Conservation (phyloP, 73 alveolate species). For the Paraurostyla sp. region DNA sequence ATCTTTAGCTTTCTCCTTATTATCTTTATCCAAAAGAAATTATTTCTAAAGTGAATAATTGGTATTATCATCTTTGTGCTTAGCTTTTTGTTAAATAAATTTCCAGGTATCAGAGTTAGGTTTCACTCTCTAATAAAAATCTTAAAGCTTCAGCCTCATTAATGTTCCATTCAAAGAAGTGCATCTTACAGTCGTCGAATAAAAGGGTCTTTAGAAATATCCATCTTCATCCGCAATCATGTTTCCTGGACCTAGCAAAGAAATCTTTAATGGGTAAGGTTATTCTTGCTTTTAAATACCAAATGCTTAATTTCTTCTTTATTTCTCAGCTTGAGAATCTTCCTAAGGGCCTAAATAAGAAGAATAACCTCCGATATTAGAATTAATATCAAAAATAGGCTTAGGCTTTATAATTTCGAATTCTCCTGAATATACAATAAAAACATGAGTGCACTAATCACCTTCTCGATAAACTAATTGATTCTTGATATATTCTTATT, state of each 20-base stretch:
- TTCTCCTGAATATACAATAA: constrained; percentile 74
- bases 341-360: constrained; percentile 14
- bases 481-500: constrained; percentile 17
- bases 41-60: background rate
- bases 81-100: background rate
- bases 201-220: background rate
- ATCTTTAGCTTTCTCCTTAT: background rate
- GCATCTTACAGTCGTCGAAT: constrained; percentile 52
- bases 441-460: constrained; percentile 48
- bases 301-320: background rate
- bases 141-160: background rate
- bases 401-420: constrained; percentile 64
- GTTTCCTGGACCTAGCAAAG: constrained; percentile 51
- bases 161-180: constrained; percentile 1
- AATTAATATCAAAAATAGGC: background rate
- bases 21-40: background rate
- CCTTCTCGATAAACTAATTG: constrained; percentile 73
- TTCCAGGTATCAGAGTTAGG: constrained; percentile 61
- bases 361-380: background rate
- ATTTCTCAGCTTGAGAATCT: background rate
- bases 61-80: background rate
- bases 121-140: constrained; percentile 34
- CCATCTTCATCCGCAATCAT: constrained; percentile 70
- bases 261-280: background rate
- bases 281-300: background rate